Evolutionary conservation across 1,139 yeast genomes (phyloP), one percentile per base, ranked within the genome.

Genomic region (Yamadazyma kanchanaburiensis): DNA sequence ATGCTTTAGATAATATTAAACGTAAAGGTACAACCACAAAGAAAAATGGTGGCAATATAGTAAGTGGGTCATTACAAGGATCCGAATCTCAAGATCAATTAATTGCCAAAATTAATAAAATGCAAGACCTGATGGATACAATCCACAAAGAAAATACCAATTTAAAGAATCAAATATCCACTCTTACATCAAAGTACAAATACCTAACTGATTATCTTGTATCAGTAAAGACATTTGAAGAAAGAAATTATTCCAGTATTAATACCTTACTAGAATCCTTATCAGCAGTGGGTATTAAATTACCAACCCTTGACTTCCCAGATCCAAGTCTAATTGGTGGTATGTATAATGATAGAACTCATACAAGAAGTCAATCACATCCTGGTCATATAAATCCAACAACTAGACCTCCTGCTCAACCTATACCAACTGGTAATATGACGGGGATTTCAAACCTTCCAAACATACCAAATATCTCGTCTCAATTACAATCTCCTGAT

Each of bases 1-100:
- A 77, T 14, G 74, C 84, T 12, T 65, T 88, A 29, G 94, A 85
- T 32, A 80, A 83, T 41, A 87, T 87, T 49, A 82, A 80, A 45
- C 60, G 95, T 24, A 87, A 86, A 51, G 85, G 86, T 0, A 89
- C 95, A 2, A 68, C 72, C 10, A 67, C 70, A 33, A 79, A 77
- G 45, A 53, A 56, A 41, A 28, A 27, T 15, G 37, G 35, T 10
- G 22, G 31, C 28, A 26, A 11, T 11, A 23, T 22, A 12, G 9
- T 7, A 4, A 13, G 5, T 12, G 6, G n/a, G 15, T 4, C 10
- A 3, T 24, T 29, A 9, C 26, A 22, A 8, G 27, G 32, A 12
- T 16, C 27, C 8, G n/a, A n/a, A n/a, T n/a, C n/a, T n/a, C n/a
- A 31, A 11, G 28, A 28, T 11, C 27, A 37, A 7, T 18, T 43